Evolutionary conservation across 1,139 yeast species (phyloP).

Genomic region (Meyerozyma sp.): DNA sequence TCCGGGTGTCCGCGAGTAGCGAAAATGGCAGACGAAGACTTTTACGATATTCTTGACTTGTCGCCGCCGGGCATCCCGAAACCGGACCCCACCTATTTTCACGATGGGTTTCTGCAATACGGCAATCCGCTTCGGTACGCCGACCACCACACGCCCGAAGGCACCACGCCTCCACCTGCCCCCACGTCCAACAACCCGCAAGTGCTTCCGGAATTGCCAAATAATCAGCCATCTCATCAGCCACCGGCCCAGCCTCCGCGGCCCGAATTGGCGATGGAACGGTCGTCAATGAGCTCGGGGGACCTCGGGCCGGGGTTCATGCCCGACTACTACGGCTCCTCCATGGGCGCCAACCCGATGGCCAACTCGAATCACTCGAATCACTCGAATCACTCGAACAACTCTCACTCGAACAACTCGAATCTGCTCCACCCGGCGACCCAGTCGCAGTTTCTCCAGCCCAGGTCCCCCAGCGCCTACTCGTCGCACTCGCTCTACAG

Average conservation of each 20-base stretch:
- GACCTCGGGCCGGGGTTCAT: background rate
- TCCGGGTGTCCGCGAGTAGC: background rate
- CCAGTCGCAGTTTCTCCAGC: background rate
- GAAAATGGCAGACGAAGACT: slow-evolving; percentile 3
- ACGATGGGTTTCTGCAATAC: background rate
- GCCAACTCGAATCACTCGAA: no score
- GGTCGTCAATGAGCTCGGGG: no score
- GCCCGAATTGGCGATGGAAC: no score
- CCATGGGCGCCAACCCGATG: background rate
- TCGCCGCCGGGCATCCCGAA: slow-evolving; percentile 1
- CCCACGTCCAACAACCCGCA: background rate
- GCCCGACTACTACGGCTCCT: background rate
- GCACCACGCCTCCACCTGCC: background rate
- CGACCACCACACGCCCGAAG: background rate
- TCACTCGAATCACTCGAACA: no score
- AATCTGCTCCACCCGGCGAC: background rate
- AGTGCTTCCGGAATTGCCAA: background rate
- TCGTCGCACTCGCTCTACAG: slow-evolving; percentile 26
- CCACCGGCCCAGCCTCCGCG: background rate
- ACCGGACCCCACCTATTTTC: background rate
- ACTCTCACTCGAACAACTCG: no score
- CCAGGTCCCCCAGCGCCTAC: slow-evolving; percentile 4
- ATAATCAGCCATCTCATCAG: background rate
- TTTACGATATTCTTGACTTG: slow-evolving; percentile 3
- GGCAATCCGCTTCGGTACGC: background rate